A percentile compares a stretch with the other conserved stretches of the same genome.
Conservation (phyloP, 768 basidiomycete species). For the Dentipellis fragilis region DNA sequence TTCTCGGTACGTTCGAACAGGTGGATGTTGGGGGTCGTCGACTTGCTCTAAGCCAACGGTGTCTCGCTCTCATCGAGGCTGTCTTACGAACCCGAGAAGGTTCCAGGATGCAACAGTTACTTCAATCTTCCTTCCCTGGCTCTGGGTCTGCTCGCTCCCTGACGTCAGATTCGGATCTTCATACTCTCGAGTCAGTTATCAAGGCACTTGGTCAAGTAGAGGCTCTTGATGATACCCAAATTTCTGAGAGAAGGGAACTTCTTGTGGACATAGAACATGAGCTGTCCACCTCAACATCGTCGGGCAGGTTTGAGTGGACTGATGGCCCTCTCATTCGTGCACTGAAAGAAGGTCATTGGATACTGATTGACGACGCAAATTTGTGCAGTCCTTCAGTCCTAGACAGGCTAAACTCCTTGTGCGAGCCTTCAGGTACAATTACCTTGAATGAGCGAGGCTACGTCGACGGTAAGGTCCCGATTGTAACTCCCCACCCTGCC, state of each 20-base stretch:
- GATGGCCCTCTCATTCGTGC: constrained; percentile 88
- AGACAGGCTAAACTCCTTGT: constrained; percentile 92
- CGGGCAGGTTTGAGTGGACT: constrained; percentile 82
- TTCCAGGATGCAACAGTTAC: constrained; percentile 3
- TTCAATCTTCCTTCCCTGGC: constrained; percentile 1
- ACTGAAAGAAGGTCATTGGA: constrained; percentile 81
- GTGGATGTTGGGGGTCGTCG: constrained; percentile 43
- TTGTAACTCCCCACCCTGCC: constrained; percentile 72
- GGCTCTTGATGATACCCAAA: constrained; percentile 1
- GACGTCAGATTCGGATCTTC: not conserved
- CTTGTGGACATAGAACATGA: constrained; percentile 4
- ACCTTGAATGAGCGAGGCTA: constrained; percentile 87
- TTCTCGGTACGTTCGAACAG: constrained; percentile 94
- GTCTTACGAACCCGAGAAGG: constrained; percentile 25
- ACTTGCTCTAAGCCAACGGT: constrained; percentile 28
- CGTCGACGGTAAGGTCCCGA: constrained; percentile 63
- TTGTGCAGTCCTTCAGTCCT: constrained; percentile 92
- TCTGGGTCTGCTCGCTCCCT: not conserved
- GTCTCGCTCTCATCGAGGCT: constrained; percentile 28
- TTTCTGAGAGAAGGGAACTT: constrained; percentile 4
- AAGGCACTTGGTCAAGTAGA: constrained; percentile 22
- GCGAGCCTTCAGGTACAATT: constrained; percentile 75
- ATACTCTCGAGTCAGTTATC: constrained; percentile 18
- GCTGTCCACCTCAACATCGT: constrained; percentile 19
- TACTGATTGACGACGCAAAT: constrained; percentile 88